phyloP scores from a whole-genome alignment of 2,329 filamentous ascomycete genomes.

The Hirsutella minnesotensis region DNA sequence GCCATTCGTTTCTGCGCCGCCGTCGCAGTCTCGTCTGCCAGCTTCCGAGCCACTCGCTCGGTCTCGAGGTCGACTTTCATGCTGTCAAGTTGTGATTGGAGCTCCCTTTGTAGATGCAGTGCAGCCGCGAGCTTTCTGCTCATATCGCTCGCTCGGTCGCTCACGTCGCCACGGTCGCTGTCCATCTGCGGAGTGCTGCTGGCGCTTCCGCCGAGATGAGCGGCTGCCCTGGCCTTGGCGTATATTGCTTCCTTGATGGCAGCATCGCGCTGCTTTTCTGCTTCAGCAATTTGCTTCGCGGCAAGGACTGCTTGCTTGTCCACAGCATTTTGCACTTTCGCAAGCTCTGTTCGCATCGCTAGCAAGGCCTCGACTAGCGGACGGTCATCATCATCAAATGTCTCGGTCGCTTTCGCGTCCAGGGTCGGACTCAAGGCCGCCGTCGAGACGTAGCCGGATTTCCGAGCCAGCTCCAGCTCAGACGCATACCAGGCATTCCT shows the following conservation, averaged over 20 bases:
- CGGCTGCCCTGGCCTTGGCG: constrained; percentile 83
- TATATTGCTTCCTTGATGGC: constrained; percentile 94
- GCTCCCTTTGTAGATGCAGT: constrained; percentile 64
- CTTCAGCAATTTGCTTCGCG: constrained; percentile 81
- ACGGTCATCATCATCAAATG: constrained; percentile 83
- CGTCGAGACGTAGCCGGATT: constrained; percentile 73
- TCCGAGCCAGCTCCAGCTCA: constrained; percentile 81
- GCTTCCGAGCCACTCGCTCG: constrained; percentile 67
- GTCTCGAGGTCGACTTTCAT: constrained; percentile 61
- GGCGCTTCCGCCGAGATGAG: constrained; percentile 55
- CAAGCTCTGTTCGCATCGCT: constrained; percentile 79
- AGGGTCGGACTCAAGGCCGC: constrained; percentile 58
- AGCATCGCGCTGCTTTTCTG: constrained; percentile 86
- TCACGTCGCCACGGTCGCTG: constrained; percentile 48
- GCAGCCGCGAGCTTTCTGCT: constrained; percentile 73
- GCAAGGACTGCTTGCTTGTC: constrained; percentile 79
- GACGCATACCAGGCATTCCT: constrained; percentile 96
- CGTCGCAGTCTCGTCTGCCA: constrained; percentile 79
- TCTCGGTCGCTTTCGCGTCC: constrained; percentile 65
- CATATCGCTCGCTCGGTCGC: constrained; percentile 50
- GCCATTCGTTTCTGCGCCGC: constrained; percentile 73
- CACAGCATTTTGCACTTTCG: constrained; percentile 80
- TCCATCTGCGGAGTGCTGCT: constrained; percentile 48
- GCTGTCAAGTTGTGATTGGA: constrained; percentile 65
- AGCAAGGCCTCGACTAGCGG: constrained; percentile 86